Evolutionary conservation across 257 asterid species (phyloP), one percentile per base, ranked within the genome.

Genomic region (Misopates orontium): DNA sequence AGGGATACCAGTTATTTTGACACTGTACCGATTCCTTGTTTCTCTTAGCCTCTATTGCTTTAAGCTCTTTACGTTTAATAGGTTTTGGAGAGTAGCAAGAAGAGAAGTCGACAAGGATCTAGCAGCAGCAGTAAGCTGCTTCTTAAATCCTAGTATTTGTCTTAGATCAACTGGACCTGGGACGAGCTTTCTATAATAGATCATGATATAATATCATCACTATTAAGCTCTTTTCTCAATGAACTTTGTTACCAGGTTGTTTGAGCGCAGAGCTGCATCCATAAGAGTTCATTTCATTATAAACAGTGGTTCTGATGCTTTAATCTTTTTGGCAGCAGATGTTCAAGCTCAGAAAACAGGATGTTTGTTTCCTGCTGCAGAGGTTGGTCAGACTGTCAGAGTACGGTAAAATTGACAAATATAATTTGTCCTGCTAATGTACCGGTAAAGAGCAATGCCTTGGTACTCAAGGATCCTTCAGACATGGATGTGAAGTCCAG

Each of bases 61-160:
- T 50, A 55, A 57, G 42, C 22, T 70, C 41, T 67, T 76, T 16
- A 69, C 28, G 13, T 76, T 18, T 55, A 58, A 32, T 73, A 87
- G 98, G 85, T 61, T 71, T 78, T 74, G 80, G 82, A 74, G 58
- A 82, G 68, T 58, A 65, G 66, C 53, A 90, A 79, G 89, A 93
- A 83, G 73, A 84, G 95, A 81, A 83, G 89, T 71, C 82, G 84
- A 17, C 87, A 77, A 55, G 85, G 82, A 60, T 82, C 94, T 78
- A 94, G 88, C 2, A 70, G 50, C 50, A 71, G 71, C 56, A 85
- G 98, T 91, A 76, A 67, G 78, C 56, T 62, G 78, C 58, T 49
- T 60, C 59, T 60, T 0, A 23, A 0, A 22, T 31, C 70, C 20
- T 54, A 48, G 10, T 5, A n/a, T n/a, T n/a, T n/a, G n/a, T n/a